These are phyloP conservation scores for Vigna radiata DNA, from an alignment of 306 rosid genomes.

Conservation along the genomic window DNA sequence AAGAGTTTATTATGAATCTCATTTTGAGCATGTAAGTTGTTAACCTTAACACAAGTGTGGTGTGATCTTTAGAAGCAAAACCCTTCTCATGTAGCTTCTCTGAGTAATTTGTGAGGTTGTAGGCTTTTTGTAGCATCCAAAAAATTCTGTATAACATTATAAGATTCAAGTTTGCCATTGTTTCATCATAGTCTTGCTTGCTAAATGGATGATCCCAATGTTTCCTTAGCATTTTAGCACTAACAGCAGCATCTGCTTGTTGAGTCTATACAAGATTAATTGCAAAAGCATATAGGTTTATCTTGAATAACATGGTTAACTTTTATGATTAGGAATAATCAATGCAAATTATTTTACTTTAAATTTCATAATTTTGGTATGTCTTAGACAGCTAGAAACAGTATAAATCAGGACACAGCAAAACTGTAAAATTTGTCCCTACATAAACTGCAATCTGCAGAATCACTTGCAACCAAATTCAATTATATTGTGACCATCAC, in stretches of 20 bases:
- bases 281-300: conserved; percentile 88
- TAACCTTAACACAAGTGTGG: conserved; percentile 91
- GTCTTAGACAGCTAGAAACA: too few species aligned
- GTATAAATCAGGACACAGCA: background rate
- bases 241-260: conserved; percentile 98
- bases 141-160: conserved; percentile 93
- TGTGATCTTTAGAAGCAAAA: conserved; percentile 96
- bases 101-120: conserved; percentile 95
- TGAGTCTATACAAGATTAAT: conserved; percentile 95
- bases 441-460: background rate
- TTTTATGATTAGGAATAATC: conserved; percentile 30
- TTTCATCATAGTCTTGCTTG: conserved; percentile 96
- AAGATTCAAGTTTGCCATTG: conserved; percentile 96
- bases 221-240: conserved; percentile 93
- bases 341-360: too few species aligned
- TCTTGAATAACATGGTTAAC: conserved; percentile 94
- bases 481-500: background rate
- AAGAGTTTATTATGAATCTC: conserved; percentile 91
- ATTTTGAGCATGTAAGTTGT: conserved; percentile 93
- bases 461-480: background rate
- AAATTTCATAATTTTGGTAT: too few species aligned
- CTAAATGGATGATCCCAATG: conserved; percentile 91
- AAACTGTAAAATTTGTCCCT: background rate
- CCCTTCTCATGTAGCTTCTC: conserved; percentile 96
- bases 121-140: conserved; percentile 93